Percentiles rank a stretch among this genome's conserved stretches.
These are phyloP conservation scores for Termitomyces sp. DNA, from an alignment of 768 basidiomycete species.

Conservation along the genomic window DNA sequence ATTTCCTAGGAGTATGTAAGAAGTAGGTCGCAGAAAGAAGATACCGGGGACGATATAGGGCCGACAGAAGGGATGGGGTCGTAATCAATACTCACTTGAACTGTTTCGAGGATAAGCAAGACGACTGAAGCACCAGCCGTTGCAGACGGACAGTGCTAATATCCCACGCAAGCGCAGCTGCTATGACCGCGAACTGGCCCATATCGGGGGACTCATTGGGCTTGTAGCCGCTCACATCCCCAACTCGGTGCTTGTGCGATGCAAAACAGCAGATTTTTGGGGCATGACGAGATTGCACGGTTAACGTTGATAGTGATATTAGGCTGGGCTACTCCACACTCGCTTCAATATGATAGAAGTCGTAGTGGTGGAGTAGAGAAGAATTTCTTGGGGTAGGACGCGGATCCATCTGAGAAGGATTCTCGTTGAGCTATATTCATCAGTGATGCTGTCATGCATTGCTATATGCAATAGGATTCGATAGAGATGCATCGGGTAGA, in stretches of 20 bases:
- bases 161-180: constrained; percentile 6
- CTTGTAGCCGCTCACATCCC: not conserved
- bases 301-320: not conserved
- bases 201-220: not conserved
- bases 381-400: not conserved
- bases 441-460: not conserved
- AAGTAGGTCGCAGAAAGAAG: not conserved
- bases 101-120: constrained; percentile 11
- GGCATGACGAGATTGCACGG: not conserved
- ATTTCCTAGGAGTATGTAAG: constrained; percentile 2
- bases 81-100: constrained; percentile 7
- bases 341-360: not conserved
- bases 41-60: no score
- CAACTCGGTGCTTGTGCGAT: not conserved
- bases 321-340: not conserved
- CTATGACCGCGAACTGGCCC: constrained; percentile 1
- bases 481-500: not conserved
- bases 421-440: not conserved
- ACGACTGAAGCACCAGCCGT: constrained; percentile 11
- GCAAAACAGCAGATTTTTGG: not conserved
- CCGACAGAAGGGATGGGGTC: not conserved
- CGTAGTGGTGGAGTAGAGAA: not conserved
- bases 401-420: not conserved
- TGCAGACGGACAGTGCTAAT: constrained; percentile 14
- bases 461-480: not conserved